Percentiles rank a stretch among this genome's conserved stretches.
Evolutionary conservation across 345 rosid species (phyloP).

Genomic region (Eucalyptus erythrocorys): DNA sequence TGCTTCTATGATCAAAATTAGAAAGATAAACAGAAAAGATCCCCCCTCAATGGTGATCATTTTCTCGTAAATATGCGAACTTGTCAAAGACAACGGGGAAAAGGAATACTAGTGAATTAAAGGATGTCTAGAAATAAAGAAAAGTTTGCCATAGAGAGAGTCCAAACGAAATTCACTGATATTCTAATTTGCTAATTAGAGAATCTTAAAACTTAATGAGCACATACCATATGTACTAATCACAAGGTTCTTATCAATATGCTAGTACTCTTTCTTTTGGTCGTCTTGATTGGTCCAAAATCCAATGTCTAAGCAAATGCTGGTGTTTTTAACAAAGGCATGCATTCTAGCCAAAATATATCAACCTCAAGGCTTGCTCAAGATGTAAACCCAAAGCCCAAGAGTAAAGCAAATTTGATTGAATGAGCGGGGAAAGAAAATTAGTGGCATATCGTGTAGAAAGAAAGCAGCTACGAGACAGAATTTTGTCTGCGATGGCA

Average conservation of each 20-base stretch:
- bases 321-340: background rate
- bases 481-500: background rate
- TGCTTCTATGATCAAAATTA: background rate
- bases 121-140: background rate
- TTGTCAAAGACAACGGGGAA: background rate
- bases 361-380: background rate
- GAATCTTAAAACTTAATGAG: background rate
- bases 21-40: background rate
- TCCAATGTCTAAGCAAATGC: background rate
- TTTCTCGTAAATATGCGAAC: background rate
- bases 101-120: background rate
- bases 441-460: background rate
- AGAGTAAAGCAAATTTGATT: background rate
- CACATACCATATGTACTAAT: background rate
- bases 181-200: background rate
- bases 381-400: background rate
- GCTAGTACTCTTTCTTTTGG: background rate
- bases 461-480: background rate
- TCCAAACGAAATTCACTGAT: background rate
- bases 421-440: background rate
- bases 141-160: background rate
- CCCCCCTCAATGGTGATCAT: background rate
- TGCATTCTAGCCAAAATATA: background rate
- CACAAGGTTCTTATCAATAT: background rate
- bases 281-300: background rate